These are phyloP conservation scores for Penicillium crustosum DNA, from an alignment of 2,329 filamentous ascomycete genomes.

Conservation along the genomic window DNA sequence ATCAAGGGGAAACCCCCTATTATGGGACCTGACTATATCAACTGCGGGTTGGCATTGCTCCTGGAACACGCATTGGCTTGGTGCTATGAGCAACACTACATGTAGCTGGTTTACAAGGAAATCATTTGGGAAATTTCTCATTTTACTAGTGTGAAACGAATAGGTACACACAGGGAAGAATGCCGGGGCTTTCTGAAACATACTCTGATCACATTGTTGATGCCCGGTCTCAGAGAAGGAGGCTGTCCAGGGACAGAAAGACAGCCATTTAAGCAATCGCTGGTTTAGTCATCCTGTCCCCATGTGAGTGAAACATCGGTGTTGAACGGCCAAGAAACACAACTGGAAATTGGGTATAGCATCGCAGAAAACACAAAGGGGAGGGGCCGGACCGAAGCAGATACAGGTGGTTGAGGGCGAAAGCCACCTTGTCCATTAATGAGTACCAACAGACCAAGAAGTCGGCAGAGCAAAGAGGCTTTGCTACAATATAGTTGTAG, in stretches of 20 bases:
- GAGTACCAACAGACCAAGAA: background rate
- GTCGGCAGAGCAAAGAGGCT: background rate
- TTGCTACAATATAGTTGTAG: background rate
- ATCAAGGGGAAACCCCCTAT: background rate
- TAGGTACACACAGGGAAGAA: background rate
- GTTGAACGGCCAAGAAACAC: background rate
- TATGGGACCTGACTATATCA: background rate
- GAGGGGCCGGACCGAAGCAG: background rate
- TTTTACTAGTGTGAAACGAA: background rate
- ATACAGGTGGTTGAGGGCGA: background rate
- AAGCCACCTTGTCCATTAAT: background rate
- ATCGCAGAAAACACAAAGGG: background rate
- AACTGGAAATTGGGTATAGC: background rate
- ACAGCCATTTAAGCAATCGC: background rate
- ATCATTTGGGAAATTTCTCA: background rate
- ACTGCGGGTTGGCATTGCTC: background rate
- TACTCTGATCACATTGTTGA: background rate
- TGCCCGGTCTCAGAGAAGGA: background rate
- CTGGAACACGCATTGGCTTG: background rate
- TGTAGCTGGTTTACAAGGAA: background rate
- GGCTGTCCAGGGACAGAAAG: background rate
- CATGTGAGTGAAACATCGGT: background rate
- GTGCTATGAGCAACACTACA: background rate
- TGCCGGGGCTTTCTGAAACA: background rate
- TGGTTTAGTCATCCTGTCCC: conserved; percentile 4